A percentile compares a stretch with the other conserved stretches of the same genome.
These are phyloP conservation scores for Pythium periplocum DNA, from an alignment of 352 stramenopile species.

Conservation along the genomic window DNA sequence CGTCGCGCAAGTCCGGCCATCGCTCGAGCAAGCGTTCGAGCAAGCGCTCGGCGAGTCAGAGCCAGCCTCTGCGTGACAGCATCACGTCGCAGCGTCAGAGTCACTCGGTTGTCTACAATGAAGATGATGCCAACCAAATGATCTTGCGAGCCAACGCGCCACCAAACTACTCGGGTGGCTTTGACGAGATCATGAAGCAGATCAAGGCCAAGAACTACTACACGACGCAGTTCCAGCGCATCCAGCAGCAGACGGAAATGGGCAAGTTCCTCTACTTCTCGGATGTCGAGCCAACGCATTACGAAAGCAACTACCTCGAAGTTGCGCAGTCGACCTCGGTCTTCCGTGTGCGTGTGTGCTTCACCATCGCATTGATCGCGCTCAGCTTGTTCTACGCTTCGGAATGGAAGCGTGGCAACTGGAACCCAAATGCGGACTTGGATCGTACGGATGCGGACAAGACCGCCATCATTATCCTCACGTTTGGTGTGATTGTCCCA, in stretches of 20 bases:
- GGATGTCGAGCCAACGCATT: conserved; percentile 44
- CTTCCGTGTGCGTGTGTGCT: conserved; percentile 53
- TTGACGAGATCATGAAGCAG: conserved; percentile 74
- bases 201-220: conserved; percentile 79
- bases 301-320: conserved; percentile 59
- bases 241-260: conserved; percentile 77
- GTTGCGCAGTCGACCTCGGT: conserved; percentile 47
- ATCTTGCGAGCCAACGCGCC: conserved; percentile 64
- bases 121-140: conserved; percentile 56
- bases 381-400: conserved; percentile 53
- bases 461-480: conserved; percentile 37
- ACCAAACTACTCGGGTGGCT: conserved; percentile 55
- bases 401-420: conserved; percentile 41
- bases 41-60: conserved; percentile 25
- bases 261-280: conserved; percentile 54
- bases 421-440: conserved; percentile 20
- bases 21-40: conserved; percentile 11
- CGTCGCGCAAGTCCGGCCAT: background rate
- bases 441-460: conserved; percentile 37
- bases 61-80: conserved; percentile 15
- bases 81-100: conserved; percentile 11
- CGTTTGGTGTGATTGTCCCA: conserved; percentile 61
- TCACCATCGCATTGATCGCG: conserved; percentile 46
- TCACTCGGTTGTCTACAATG: conserved; percentile 30
- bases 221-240: conserved; percentile 71